Evolutionary conservation across 495 filamentous ascomycete species (phyloP), one percentile per base, ranked within the genome.

Genomic region (Aspergillus carlsbadensis): DNA sequence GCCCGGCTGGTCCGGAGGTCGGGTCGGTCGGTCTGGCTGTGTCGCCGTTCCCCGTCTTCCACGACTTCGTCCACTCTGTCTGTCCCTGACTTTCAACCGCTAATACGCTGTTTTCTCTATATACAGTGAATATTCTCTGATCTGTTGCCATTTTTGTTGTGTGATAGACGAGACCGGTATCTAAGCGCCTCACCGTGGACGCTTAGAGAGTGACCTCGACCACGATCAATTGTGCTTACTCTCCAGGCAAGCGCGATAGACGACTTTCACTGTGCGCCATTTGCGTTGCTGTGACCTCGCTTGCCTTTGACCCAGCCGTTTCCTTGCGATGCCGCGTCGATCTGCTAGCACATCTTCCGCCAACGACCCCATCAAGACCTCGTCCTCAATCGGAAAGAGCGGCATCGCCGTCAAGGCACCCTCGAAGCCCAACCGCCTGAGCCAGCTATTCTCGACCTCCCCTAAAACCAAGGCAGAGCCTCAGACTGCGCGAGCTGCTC

Each of bases 371-470:
- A 65, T 70, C 49, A 74, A 66, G 63, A 64, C 74, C 34, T 65
- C 78, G 50, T 74, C 78, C 62, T 71, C 73, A 49, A 69, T 72
- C 54, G 80, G 78, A 68, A 81, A 80, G 69, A 70, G 69, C 63
- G 75, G 76, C 53, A 67, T 70, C 57, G 62, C 70, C 54, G 70
- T 71, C 54, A 75, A 77, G 67, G 67, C 73, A 36, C 64, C 91
- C 20, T 81, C 83, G 54, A 92, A 89, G 72, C 69, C 81, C 51
- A 91, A 86, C 65, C 78, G 77, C 49, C 72, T 87, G 41, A 71
- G 73, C 58, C 78, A 80, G 47, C 74, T 87, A 58, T 87, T 87
- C 59, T 79, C 82, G 34, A 69, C 73, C 49, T 81, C 83, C 8
- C 83, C 84, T 17, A 85, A 81, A 65, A 66, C 80, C 26, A 84